phyloP scores from a whole-genome alignment of 2,329 filamentous ascomycete species.

The Colletotrichum siamense region DNA sequence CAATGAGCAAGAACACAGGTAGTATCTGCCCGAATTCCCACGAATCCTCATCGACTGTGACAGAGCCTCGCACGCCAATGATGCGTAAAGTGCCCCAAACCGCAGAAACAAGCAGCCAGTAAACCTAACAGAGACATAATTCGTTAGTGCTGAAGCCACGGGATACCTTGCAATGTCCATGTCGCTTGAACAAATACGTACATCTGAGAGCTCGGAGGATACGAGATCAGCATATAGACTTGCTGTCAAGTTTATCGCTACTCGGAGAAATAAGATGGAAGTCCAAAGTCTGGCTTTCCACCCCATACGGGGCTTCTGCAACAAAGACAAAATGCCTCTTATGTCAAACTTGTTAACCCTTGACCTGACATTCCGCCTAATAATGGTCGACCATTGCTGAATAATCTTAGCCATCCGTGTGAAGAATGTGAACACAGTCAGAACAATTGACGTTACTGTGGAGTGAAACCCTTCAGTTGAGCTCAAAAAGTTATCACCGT shows the following conservation, averaged over 20 bases:
- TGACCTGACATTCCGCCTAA: not conserved
- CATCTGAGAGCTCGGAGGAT: not conserved
- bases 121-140: not conserved
- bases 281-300: not conserved
- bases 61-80: not conserved
- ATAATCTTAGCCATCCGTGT: not conserved
- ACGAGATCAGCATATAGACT: not conserved
- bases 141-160: not conserved
- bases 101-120: not conserved
- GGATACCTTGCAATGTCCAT: rapidly evolving
- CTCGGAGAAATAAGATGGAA: not conserved
- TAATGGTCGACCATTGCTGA: rapidly evolving
- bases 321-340: not conserved
- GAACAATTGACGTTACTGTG: not conserved
- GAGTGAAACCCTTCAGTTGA: not conserved
- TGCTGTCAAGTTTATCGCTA: not conserved
- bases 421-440: not conserved
- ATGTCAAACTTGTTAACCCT: rapidly evolving
- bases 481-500: rapidly evolving
- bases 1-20: not conserved
- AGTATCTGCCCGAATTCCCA: not conserved
- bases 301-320: rapidly evolving
- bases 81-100: not conserved
- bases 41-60: not conserved
- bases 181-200: rapidly evolving